These are phyloP conservation scores for Funneliformis geosporum DNA, from an alignment of 192 early-diverging fungal species.

Conservation along the genomic window DNA sequence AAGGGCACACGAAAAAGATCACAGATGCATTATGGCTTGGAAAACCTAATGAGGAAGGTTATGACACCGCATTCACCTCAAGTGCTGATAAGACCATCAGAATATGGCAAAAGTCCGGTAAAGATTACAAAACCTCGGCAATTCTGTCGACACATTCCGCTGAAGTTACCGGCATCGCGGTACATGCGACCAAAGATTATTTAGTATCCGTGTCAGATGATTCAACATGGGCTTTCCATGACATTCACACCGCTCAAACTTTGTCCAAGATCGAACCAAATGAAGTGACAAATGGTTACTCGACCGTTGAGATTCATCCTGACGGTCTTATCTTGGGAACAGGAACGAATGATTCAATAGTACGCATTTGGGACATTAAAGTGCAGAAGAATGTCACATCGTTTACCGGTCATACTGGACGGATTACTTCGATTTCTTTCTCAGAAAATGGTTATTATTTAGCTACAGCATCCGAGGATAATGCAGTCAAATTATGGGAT, in stretches of 20 bases:
- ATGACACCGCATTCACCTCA: conserved; percentile 67
- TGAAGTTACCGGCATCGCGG: conserved; percentile 70
- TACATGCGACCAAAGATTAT: conserved; percentile 83
- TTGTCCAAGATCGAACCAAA: conserved; percentile 47
- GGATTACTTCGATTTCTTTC: conserved; percentile 77
- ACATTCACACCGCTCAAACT: conserved; percentile 63
- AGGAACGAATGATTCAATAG: conserved; percentile 67
- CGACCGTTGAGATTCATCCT: conserved; percentile 79
- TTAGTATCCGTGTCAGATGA: conserved; percentile 75
- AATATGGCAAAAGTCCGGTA: conserved; percentile 60
- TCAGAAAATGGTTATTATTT: conserved; percentile 95
- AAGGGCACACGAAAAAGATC: conserved; percentile 86
- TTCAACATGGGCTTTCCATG: conserved; percentile 80
- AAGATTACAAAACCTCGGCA: conserved; percentile 47
- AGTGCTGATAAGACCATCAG: conserved; percentile 83
- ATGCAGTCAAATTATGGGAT: conserved; percentile 90
- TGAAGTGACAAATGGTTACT: conserved; percentile 60
- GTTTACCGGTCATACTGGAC: conserved; percentile 63
- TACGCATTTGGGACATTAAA: conserved; percentile 87
- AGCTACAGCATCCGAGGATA: conserved; percentile 70
- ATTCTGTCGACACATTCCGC: conserved; percentile 68
- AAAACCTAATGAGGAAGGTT: conserved; percentile 47
- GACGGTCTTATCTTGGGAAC: conserved; percentile 88
- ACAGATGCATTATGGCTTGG: conserved; percentile 69
- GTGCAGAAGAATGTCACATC: conserved; percentile 62